phyloP scores from a whole-genome alignment of 495 filamentous ascomycete species.

The Xylaria cubensis region DNA sequence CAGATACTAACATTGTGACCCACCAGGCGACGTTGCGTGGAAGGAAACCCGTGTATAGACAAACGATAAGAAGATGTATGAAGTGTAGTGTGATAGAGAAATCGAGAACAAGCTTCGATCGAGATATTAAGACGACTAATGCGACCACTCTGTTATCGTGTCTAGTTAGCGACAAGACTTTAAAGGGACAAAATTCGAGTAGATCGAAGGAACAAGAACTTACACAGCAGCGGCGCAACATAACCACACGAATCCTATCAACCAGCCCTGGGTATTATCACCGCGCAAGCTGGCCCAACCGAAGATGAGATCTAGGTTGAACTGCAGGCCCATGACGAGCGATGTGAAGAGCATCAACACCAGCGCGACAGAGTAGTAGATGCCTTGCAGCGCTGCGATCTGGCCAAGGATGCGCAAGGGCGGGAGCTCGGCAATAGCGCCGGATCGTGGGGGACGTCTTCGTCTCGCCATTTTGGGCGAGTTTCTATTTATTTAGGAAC shows the following conservation, averaged over 20 bases:
- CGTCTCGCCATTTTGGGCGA: conserved; percentile 68
- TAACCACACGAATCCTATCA: conserved; percentile 86
- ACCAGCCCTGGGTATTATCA: conserved; percentile 93
- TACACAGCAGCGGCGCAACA: conserved; percentile 81
- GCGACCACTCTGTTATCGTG: conserved; percentile 67
- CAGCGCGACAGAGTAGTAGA: conserved; percentile 79
- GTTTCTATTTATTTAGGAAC: neutral
- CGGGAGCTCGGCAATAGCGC: conserved; percentile 80
- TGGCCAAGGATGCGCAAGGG: conserved; percentile 86
- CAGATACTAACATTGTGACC: conserved; percentile 74
- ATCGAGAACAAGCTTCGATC: conserved; percentile 90
- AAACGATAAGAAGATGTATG: conserved; percentile 80
- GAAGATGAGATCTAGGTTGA: conserved; percentile 74
- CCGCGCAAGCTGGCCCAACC: conserved; percentile 83
- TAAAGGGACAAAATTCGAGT: neutral
- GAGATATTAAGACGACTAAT: conserved; percentile 79
- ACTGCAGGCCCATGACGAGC: conserved; percentile 77
- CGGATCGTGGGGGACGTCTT: conserved; percentile 77
- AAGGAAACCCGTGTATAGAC: conserved; percentile 74
- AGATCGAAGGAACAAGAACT: conserved; percentile 34
- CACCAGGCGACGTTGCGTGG: conserved; percentile 87
- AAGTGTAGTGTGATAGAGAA: conserved; percentile 90
- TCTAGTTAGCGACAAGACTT: neutral
- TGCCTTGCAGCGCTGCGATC: conserved; percentile 82
- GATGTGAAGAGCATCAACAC: conserved; percentile 87